These are phyloP conservation scores for Smittium mucronatum DNA, from an alignment of 371 early-diverging fungal species.

Conservation along the genomic window DNA sequence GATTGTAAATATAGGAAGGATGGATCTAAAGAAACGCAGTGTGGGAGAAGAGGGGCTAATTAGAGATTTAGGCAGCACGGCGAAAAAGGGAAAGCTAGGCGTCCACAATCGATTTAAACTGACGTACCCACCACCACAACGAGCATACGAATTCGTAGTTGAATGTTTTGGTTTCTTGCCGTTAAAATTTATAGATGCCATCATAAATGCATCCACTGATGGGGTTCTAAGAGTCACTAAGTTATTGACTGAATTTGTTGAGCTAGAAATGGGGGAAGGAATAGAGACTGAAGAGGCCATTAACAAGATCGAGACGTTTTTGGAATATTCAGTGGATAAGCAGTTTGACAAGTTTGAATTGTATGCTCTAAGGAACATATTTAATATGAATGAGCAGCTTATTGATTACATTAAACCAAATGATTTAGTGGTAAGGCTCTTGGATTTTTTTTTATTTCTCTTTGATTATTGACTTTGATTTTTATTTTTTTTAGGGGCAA, in stretches of 20 bases:
- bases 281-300: constrained; percentile 40
- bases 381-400: constrained; percentile 43
- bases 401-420: constrained; percentile 25
- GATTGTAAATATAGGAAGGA: too few species aligned
- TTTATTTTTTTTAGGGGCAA: neutral
- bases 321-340: constrained; percentile 56
- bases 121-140: constrained; percentile 26
- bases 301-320: constrained; percentile 47
- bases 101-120: constrained; percentile 4
- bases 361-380: constrained; percentile 51
- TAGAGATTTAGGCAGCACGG: neutral
- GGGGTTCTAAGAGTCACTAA: constrained; percentile 47
- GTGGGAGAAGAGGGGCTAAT: neutral
- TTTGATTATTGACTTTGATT: neutral
- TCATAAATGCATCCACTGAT: constrained; percentile 56
- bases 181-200: constrained; percentile 52
- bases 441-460: neutral
- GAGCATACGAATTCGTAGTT: constrained; percentile 38
- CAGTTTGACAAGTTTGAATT: constrained; percentile 62
- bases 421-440: constrained; percentile 14
- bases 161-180: constrained; percentile 62
- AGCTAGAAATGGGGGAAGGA: constrained; percentile 32
- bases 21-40: too few species aligned
- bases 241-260: constrained; percentile 45
- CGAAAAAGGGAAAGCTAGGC: neutral